phyloP scores from a whole-genome alignment of 768 basidiomycete species.

The Naganishia vishniacii region DNA sequence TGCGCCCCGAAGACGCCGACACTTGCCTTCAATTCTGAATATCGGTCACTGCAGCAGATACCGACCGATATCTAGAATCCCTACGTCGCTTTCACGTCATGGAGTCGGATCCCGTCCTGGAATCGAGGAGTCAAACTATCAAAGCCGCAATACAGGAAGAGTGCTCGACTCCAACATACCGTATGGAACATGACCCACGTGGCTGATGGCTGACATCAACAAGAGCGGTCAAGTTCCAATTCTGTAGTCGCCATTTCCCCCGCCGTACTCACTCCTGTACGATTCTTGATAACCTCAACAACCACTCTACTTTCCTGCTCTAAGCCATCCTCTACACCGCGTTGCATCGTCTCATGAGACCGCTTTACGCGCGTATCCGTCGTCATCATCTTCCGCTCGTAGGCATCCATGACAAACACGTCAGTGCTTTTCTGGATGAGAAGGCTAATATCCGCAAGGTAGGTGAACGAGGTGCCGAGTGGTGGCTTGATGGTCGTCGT shows the following conservation, averaged over 20 bases:
- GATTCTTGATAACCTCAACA: conserved; percentile 44
- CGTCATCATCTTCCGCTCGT: conserved; percentile 32
- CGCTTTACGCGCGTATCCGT: neutral
- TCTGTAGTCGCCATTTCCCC: too few relatives aligned
- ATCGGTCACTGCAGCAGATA: too few relatives aligned
- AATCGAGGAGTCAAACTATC: too few relatives aligned
- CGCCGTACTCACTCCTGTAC: conserved; percentile 35
- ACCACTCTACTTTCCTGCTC: conserved; percentile 30
- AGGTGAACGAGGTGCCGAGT: conserved; percentile 39
- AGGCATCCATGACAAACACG: conserved; percentile 42
- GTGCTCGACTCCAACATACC: neutral
- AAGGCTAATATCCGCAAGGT: conserved; percentile 37
- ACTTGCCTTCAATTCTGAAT: too few relatives aligned
- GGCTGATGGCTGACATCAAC: conserved; percentile 6
- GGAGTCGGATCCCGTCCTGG: conserved; percentile 3
- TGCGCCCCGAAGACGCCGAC: too few relatives aligned
- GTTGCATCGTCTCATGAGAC: neutral
- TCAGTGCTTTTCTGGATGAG: conserved; percentile 41
- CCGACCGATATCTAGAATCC: too few relatives aligned
- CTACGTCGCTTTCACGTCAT: neutral
- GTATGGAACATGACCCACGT: conserved; percentile 24
- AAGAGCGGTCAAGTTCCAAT: neutral
- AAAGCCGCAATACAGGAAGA: too few relatives aligned
- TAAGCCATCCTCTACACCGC: neutral
- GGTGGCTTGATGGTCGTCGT: conserved; percentile 40